Base-by-base conservation (phyloP, 352 stramenopile genomes). In the Pythium vanterpoolii region DNA sequence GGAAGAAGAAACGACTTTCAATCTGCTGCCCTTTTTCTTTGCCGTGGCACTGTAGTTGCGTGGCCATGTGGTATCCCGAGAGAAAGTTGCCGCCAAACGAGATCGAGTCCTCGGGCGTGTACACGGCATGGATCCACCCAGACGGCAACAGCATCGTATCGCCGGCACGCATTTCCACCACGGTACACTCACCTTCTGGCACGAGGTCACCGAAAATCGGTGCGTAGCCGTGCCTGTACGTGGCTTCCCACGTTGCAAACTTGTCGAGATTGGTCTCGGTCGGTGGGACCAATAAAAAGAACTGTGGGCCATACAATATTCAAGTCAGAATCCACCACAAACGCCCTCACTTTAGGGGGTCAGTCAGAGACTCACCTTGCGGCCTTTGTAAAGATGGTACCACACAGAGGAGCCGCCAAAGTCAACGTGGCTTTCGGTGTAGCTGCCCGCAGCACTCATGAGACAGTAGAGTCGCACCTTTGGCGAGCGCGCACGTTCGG, bases 81-180 rank as follows among this genome's bases (percentile, higher is more conserved):
- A 83, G 51, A 24, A 83, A 80, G 50, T 77, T 75, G 18, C 74
- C 74, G 19, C 71, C 57, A 44, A 77, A 83, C 38, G 66, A 63
- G 24, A 83, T 72, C 40, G 69, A 71, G 46, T 83, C 74, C 39
- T 77, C 59, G 0, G 61, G 66, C 8, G 74, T 79, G 56, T 76
- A 74, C 39, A 76, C 69, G 0, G 71, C 67, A 42, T 80, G 73
- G 24, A 83, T 75, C 71, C 74, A 83, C 1, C 74, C 74, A 0
- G 74, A 74, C 0, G 74, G 74, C 23, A 83, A 50, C 44, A 83
- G 40, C 38, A 83, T 59, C 31, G 74, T 83, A 36, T 77, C 64
- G 5, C 74, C 72, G 4, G 50, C 67, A 11, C 48, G 42, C 39
- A 83, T 63, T 14, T 76, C 58, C 10, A 77, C 47, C 9, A 69